Base-by-base conservation (phyloP, 306 rosid genomes). In the Fragaria vesca region DNA sequence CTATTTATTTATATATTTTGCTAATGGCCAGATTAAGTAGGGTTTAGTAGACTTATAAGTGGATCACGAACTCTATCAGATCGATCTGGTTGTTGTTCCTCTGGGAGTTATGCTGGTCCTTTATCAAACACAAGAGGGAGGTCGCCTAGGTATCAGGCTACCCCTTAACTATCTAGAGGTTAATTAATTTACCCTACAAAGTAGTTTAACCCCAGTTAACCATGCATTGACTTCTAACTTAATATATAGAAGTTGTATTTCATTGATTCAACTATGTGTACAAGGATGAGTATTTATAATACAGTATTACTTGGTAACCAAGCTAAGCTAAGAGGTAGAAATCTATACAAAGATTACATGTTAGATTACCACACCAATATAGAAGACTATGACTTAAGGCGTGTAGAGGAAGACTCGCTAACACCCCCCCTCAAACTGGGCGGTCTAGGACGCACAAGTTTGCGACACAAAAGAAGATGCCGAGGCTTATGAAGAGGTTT, bases 191-290 rank as follows among this genome's bases (percentile, higher is more conserved):
- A 48, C 58, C 15, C 65, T 6, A 72, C 0, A 46, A 1, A 48
- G 6, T 30, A 17, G 34, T 60, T 61, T 11, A 34, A 46, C 36
- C 60, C 34, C 18, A 46, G 26, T 8, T 12, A 62, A 63, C 62
- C 18, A 21, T n/a, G 5, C 78, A 75, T 75, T 63, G 79, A 75
- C 71, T 75, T 75, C 6, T 62, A 24, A 26, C 36, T 32, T 32
- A 32, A 32, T n/a, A 98, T 24, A 24, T 24, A 24, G 26, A 24
- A 24, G 26, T 24, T 24, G 26, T 24, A 24, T 24, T 24, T 24
- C 26, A 24, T 24, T 24, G 26, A 24, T 24, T 24, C 0, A 0
- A 24, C 0, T 24, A 24, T 24, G 0, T 24, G 26, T 24, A 24
- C 26, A 24, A 24, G 26, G 26, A 24, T 24, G 26, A 24, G 26